phyloP scores from a whole-genome alignment of 192 early-diverging fungal species.

The Gorgonomyces haynaldii region DNA sequence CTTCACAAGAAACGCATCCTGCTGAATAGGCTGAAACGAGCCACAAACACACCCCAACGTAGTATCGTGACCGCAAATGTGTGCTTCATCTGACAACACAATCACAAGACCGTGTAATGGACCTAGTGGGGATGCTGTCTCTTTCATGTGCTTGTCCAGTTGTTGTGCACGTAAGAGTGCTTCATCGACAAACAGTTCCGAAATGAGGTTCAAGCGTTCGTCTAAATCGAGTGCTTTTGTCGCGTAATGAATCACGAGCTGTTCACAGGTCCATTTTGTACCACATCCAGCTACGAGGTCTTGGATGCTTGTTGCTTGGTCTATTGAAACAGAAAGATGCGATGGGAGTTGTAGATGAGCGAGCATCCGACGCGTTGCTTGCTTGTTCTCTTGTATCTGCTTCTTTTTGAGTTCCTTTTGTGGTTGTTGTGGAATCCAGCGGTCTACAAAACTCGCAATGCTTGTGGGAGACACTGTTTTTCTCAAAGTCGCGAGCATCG shows the following conservation, averaged over 20 bases:
- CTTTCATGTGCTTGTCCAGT: neutral
- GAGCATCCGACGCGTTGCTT: too few species aligned
- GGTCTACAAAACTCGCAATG: too few species aligned
- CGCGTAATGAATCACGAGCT: neutral
- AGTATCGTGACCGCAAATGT: neutral
- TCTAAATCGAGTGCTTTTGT: neutral
- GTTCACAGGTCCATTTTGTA: neutral
- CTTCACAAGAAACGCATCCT: constrained; percentile 2
- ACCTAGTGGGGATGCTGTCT: neutral
- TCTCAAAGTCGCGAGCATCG: too few species aligned
- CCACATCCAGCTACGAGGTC: too few species aligned
- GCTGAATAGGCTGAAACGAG: neutral
- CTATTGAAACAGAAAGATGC: too few species aligned
- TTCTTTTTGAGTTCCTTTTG: too few species aligned
- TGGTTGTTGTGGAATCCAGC: too few species aligned
- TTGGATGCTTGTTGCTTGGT: too few species aligned
- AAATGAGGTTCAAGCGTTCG: neutral
- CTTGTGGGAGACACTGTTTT: too few species aligned
- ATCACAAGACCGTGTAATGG: constrained; percentile 5
- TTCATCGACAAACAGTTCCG: constrained; percentile 4
- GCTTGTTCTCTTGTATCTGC: too few species aligned
- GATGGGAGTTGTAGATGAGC: too few species aligned
- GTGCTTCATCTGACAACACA: constrained; percentile 6
- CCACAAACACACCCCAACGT: constrained; percentile 4
- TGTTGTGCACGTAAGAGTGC: neutral